These are phyloP conservation scores for Pythium myriotylum DNA, from an alignment of 352 stramenopile species.

Conservation along the genomic window DNA sequence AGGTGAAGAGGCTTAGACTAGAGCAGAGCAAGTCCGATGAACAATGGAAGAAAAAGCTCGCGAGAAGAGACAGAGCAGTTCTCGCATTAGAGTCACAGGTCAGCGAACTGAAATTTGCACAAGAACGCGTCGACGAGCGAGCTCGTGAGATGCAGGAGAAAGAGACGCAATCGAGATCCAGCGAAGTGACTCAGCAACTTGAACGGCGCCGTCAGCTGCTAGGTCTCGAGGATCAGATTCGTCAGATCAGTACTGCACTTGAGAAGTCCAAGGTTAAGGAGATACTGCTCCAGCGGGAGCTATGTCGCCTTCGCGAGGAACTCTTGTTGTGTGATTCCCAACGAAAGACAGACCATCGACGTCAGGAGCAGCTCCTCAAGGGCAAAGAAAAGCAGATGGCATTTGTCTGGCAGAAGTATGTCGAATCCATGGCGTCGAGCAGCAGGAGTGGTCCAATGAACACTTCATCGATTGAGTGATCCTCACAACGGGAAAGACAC, in stretches of 20 bases:
- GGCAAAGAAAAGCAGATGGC: conserved; percentile 66
- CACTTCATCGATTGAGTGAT: background rate
- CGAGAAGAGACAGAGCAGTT: conserved; percentile 31
- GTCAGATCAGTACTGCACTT: conserved; percentile 26
- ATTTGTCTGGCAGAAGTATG: conserved; percentile 78
- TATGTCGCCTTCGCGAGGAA: conserved; percentile 59
- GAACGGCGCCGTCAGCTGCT: conserved; percentile 35
- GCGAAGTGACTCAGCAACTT: conserved; percentile 40
- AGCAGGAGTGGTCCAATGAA: background rate
- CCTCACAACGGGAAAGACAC: background rate
- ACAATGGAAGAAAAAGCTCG: conserved; percentile 46
- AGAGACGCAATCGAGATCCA: conserved; percentile 29
- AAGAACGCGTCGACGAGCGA: conserved; percentile 2
- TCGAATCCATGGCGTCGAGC: conserved; percentile 34
- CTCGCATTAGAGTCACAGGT: conserved; percentile 29
- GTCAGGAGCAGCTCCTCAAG: conserved; percentile 48
- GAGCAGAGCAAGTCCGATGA: conserved; percentile 1
- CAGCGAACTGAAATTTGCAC: background rate
- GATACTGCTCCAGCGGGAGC: conserved; percentile 46
- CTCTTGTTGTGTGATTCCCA: conserved; percentile 63
- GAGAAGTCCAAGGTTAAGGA: conserved; percentile 56
- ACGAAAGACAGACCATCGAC: conserved; percentile 50
- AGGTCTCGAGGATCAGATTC: conserved; percentile 33
- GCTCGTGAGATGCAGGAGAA: conserved; percentile 26
- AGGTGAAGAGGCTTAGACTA: background rate